Base-by-base conservation (phyloP, 768 basidiomycete genomes). In the Chiua virens region DNA sequence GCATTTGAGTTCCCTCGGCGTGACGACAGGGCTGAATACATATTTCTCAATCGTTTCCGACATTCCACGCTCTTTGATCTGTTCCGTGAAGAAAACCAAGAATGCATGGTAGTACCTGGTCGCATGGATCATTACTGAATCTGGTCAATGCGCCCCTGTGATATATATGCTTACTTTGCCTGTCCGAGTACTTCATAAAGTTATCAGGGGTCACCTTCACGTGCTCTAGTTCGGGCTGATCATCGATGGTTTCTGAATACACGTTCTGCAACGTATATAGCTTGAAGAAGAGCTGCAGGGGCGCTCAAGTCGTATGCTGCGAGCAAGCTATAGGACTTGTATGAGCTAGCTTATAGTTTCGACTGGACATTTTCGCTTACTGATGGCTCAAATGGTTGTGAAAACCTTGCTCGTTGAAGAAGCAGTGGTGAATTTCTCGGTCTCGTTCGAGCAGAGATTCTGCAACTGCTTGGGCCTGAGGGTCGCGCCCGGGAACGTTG, bases 341-440 rank as follows among this genome's bases (percentile, higher is more conserved):
- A 40, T 45, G 14, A 47, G 35, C 28, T 34, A 34, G 14, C 8
- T n/a, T 8, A 25, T 30, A 17, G n/a, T n/a, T 20, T 42, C 42
- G 4, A 42, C 3, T 21, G 37, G 15, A 28, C 8, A 14, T 30
- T 22, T 7, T 36, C 10, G 57, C 77, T 64, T 45, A 83, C 82
- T 83, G 82, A 57, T 85, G 82, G 55, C 75, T 77, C 14, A 81
- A 63, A 61, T 85, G 83, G 60, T 83, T 83, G 57, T 85, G 81
- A 25, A 83, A 70, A 3, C 73, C 72, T 17, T 70, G 66, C 17
- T 61, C 45, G 11, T 71, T 64, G 56, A 74, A 81, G 59, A 74
- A 77, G 58, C 80, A 80, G 53, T 83, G 81, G 52, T 81, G 75
- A 15, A 65, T 59, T 47, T 78, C 67, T 15, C 76, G 73, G 56